These are phyloP conservation scores for Spatholobus suberectus DNA, from an alignment of 306 rosid species.

Conservation along the genomic window DNA sequence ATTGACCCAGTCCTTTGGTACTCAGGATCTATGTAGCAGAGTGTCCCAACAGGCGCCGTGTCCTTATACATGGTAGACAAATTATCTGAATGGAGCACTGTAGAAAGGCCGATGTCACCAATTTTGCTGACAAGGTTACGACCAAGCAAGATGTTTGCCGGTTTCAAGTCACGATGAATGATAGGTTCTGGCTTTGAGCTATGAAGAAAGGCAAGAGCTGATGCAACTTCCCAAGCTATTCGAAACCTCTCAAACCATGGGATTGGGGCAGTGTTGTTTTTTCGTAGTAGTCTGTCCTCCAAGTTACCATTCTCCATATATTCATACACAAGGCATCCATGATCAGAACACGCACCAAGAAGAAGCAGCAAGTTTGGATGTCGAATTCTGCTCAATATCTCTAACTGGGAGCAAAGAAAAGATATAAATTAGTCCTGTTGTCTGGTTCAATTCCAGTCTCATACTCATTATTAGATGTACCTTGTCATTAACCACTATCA, in stretches of 20 bases:
- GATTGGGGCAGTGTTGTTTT: slow-evolving; percentile 64
- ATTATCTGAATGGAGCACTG: slow-evolving; percentile 66
- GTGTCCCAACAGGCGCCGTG: slow-evolving; percentile 83
- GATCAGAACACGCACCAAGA: slow-evolving; percentile 88
- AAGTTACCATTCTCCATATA: slow-evolving; percentile 94
- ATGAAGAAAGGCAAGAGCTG: slow-evolving; percentile 91
- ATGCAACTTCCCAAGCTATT: slow-evolving; percentile 97
- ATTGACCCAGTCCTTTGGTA: slow-evolving; percentile 81
- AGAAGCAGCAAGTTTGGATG: slow-evolving; percentile 98
- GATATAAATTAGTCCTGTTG: slow-evolving; percentile 23
- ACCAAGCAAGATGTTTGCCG: slow-evolving; percentile 93
- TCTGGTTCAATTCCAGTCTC: slow-evolving; percentile 21
- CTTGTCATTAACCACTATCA: too few species aligned
- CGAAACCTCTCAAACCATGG: slow-evolving; percentile 93
- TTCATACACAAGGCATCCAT: slow-evolving; percentile 86
- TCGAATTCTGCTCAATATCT: slow-evolving; percentile 80
- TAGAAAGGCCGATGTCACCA: slow-evolving; percentile 92
- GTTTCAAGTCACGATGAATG: slow-evolving; percentile 95
- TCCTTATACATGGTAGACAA: slow-evolving; percentile 61
- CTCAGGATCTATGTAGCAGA: slow-evolving; percentile 95
- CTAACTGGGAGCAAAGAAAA: slow-evolving; percentile 65
- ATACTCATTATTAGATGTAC: not conserved
- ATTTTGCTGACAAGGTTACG: slow-evolving; percentile 85
- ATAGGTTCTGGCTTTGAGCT: slow-evolving; percentile 86
- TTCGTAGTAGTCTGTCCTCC: slow-evolving; percentile 77